Percentiles rank a stretch among this genome's conserved stretches.
These are phyloP conservation scores for Leccinum laetum DNA, from an alignment of 1,284 basidiomycete genomes.

Conservation along the genomic window DNA sequence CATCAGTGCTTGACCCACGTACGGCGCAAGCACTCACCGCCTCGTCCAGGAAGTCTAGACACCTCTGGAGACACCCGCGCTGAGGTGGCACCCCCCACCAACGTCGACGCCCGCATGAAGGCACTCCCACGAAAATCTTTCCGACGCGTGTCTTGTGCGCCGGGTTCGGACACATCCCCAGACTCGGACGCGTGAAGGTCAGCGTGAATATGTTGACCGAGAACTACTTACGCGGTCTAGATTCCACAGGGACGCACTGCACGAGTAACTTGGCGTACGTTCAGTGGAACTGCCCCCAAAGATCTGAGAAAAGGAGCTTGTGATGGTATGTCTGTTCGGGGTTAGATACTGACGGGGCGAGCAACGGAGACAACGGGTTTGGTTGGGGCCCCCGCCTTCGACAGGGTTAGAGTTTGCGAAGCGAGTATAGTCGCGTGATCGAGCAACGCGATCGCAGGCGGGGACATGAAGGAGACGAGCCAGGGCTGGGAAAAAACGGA, in stretches of 20 bases:
- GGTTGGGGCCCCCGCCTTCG: no score
- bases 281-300: no score
- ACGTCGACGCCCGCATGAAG: background rate
- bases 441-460: constrained; percentile 18
- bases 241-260: no score
- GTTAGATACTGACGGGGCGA: constrained; percentile 34
- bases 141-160: background rate
- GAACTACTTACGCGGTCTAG: no score
- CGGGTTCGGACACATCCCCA: background rate
- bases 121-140: background rate
- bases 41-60: constrained; percentile 39
- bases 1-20: background rate
- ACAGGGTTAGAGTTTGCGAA: constrained; percentile 19
- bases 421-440: constrained; percentile 15
- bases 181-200: background rate
- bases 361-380: constrained; percentile 12
- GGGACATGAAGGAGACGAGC: background rate
- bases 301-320: no score
- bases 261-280: no score
- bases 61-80: constrained; percentile 52
- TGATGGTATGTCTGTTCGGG: constrained; percentile 14
- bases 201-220: no score
- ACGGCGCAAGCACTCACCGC: constrained; percentile 21
- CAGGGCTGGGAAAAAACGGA: background rate
- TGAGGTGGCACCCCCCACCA: constrained; percentile 22